A percentile compares a stretch with the other conserved stretches of the same genome.
Evolutionary conservation across 2,329 filamentous ascomycete genomes (phyloP).

Genomic region (Lizonia empirigonia): DNA sequence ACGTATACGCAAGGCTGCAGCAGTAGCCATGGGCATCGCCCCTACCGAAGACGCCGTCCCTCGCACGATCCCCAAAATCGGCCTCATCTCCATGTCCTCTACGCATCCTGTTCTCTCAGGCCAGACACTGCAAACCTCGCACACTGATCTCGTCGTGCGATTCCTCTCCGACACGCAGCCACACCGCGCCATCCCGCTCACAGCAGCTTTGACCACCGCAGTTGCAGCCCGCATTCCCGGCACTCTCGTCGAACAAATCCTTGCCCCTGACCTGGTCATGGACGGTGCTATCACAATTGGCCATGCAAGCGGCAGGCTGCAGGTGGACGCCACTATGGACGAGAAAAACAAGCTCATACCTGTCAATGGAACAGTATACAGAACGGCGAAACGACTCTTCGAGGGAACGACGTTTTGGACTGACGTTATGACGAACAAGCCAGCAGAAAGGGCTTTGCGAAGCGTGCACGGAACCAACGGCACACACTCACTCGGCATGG

Average conservation of each 20-base stretch:
- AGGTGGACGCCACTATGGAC: slow-evolving; percentile 44
- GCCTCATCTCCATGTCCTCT: slow-evolving; percentile 56
- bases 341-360: slow-evolving; percentile 29
- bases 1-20: slow-evolving; percentile 62
- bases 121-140: slow-evolving; percentile 38
- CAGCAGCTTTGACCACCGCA: slow-evolving; percentile 51
- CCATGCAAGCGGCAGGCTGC: slow-evolving; percentile 47
- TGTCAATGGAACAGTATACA: slow-evolving; percentile 41
- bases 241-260: slow-evolving; percentile 43
- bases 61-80: slow-evolving; percentile 68
- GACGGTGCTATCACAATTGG: slow-evolving; percentile 46
- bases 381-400: slow-evolving; percentile 47
- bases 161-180: slow-evolving; percentile 54
- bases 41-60: slow-evolving; percentile 52
- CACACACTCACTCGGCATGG: slow-evolving; percentile 31
- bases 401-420: slow-evolving; percentile 41
- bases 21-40: slow-evolving; percentile 66
- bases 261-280: slow-evolving; percentile 33
- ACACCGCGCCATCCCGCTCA: slow-evolving; percentile 52
- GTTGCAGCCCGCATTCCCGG: slow-evolving; percentile 48
- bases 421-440: slow-evolving; percentile 5
- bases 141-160: slow-evolving; percentile 50
- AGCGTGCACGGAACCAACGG: slow-evolving; percentile 13
- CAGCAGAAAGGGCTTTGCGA: background rate
- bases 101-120: slow-evolving; percentile 49